Conservation (phyloP, 225 moss, liverwort and hornwort genomes). For the Polytrichum commune region DNA sequence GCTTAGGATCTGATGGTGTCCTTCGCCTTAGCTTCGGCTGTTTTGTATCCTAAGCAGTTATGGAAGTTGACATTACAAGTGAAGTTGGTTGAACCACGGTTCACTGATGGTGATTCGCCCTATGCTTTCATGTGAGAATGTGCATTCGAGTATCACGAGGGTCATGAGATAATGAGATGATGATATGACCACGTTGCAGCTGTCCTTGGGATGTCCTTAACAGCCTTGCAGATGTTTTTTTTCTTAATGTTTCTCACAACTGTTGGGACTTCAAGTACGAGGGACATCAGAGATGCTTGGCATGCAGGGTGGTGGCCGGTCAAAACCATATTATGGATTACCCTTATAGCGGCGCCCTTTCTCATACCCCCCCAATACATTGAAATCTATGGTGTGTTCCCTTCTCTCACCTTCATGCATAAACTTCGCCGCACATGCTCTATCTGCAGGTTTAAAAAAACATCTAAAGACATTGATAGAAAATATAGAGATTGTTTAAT, state of each 20-base stretch:
- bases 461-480: too few relatives aligned
- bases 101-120: too few relatives aligned
- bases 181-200: too few relatives aligned
- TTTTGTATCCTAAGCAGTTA: constrained; percentile 24
- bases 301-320: constrained; percentile 82
- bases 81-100: too few relatives aligned
- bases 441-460: too few relatives aligned
- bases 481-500: too few relatives aligned
- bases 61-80: too few relatives aligned
- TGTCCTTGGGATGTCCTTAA: constrained; percentile 10
- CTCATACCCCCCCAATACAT: constrained; percentile 65
- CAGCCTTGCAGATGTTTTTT: constrained; percentile 42
- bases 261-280: constrained; percentile 51
- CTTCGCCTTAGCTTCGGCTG: constrained; percentile 29
- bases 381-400: constrained; percentile 54
- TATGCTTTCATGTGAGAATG: neutral
- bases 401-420: neutral
- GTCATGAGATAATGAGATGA: too few relatives aligned
- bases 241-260: constrained; percentile 81
- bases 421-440: too few relatives aligned
- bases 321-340: constrained; percentile 57
- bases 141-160: too few relatives aligned
- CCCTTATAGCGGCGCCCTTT: constrained; percentile 61
- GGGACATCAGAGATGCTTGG: constrained; percentile 63
- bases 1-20: constrained; percentile 32